Evolutionary conservation across 768 basidiomycete species (phyloP).

Genomic region (Rhizopogon vulgaris): DNA sequence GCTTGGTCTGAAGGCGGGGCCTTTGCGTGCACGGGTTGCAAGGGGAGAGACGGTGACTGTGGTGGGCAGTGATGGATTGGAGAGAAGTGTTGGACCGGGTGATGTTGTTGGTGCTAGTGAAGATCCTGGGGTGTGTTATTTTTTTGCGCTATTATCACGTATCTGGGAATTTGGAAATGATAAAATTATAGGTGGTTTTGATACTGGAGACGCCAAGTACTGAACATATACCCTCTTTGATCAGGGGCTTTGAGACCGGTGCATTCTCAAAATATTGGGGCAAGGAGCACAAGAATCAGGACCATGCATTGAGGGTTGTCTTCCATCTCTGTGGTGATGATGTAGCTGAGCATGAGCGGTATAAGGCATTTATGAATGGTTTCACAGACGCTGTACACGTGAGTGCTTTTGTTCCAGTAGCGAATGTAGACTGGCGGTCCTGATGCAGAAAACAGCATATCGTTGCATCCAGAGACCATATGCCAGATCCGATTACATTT

Average conservation of each 20-base stretch:
- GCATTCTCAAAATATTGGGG: conserved; percentile 48
- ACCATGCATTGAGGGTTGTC: conserved; percentile 41
- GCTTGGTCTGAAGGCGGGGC: conserved; percentile 58
- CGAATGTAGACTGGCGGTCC: background rate
- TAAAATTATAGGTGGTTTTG: background rate
- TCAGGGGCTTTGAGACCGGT: conserved; percentile 40
- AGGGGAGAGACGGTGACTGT: conserved; percentile 57
- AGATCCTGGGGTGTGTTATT: background rate
- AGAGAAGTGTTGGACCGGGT: background rate
- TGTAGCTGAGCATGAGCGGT: conserved; percentile 65
- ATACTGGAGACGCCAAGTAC: background rate
- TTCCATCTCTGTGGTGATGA: conserved; percentile 70
- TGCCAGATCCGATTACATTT: conserved; percentile 64
- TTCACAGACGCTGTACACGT: conserved; percentile 63
- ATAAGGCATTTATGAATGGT: conserved; percentile 64
- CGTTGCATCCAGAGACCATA: conserved; percentile 58
- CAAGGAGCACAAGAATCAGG: conserved; percentile 32
- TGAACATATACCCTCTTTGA: conserved; percentile 28
- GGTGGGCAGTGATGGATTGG: background rate
- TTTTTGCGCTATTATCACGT: background rate
- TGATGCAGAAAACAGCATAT: conserved; percentile 50
- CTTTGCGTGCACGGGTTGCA: conserved; percentile 52
- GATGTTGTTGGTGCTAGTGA: background rate
- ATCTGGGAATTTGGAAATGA: conserved; percentile 23
- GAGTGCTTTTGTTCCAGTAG: conserved; percentile 17